Conservation (phyloP, 2,329 filamentous ascomycete genomes). For the Emmonsiellopsis sp. region DNA sequence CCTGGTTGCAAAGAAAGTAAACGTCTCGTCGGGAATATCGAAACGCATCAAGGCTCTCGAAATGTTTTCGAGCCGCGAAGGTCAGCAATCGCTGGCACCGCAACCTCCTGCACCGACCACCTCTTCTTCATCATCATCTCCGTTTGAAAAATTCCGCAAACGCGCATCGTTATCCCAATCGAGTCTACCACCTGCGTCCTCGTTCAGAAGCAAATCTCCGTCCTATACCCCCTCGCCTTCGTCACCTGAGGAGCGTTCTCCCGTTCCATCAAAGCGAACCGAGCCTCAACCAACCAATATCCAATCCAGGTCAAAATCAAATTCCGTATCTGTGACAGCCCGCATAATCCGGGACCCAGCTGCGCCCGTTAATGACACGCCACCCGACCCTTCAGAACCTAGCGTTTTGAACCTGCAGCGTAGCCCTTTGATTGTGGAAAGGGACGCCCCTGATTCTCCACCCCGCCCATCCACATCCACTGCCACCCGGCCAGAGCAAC, state of each 20-base stretch:
- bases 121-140: slow-evolving; percentile 50
- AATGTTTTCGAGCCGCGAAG: slow-evolving; percentile 55
- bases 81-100: slow-evolving; percentile 21
- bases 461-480: slow-evolving; percentile 15
- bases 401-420: slow-evolving; percentile 40
- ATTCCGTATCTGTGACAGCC: slow-evolving; percentile 82
- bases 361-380: slow-evolving; percentile 32
- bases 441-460: slow-evolving; percentile 43
- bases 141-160: slow-evolving; percentile 45
- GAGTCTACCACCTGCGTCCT: slow-evolving; percentile 17
- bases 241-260: slow-evolving; percentile 19
- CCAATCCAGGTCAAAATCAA: slow-evolving; percentile 28
- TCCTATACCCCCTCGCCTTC: slow-evolving; percentile 17
- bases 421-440: slow-evolving; percentile 55
- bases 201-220: slow-evolving; percentile 19
- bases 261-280: slow-evolving; percentile 22
- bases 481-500: slow-evolving; percentile 21
- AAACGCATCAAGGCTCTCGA: slow-evolving; percentile 90
- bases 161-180: slow-evolving; percentile 29
- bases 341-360: slow-evolving; percentile 61
- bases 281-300: slow-evolving; percentile 20
- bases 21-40: slow-evolving; percentile 82
- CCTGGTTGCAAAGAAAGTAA: slow-evolving; percentile 61
- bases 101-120: slow-evolving; percentile 25
- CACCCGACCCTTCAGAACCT: slow-evolving; percentile 20